These are phyloP conservation scores for Magnusiomyces paraingens DNA, from an alignment of 1,139 yeast genomes.

Conservation along the genomic window DNA sequence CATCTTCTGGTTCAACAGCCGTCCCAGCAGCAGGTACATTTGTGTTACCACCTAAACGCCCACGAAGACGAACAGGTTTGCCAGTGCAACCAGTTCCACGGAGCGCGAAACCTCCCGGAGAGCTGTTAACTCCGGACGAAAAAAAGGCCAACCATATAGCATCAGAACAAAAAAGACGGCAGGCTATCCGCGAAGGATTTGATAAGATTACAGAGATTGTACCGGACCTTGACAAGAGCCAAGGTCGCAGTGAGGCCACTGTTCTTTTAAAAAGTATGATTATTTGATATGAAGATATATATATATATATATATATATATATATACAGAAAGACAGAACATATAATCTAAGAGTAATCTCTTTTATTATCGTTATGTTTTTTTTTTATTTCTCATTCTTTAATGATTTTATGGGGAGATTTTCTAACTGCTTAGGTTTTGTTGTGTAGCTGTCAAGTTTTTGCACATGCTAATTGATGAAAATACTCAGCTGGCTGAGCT, in stretches of 20 bases:
- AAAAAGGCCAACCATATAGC: slow-evolving; percentile 40
- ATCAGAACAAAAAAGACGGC: slow-evolving; percentile 45
- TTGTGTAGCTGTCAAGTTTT: slow-evolving; percentile 28
- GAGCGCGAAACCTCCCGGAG: slow-evolving; percentile 24
- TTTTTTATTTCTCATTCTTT: no score
- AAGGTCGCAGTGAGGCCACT: slow-evolving; percentile 38
- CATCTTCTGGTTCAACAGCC: no score
- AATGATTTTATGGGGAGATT: no score
- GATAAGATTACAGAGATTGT: slow-evolving; percentile 38
- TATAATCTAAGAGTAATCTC: no score
- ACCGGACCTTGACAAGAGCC: slow-evolving; percentile 36
- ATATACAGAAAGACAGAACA: no score
- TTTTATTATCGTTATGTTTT: no score
- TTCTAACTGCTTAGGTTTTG: no score
- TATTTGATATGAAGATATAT: background rate
- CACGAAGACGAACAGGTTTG: slow-evolving; percentile 16
- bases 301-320: no score
- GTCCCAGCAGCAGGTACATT: no score
- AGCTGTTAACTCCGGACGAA: slow-evolving; percentile 27
- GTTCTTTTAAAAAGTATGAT: slow-evolving; percentile 35
- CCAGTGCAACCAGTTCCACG: slow-evolving; percentile 20
- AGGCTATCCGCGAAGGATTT: slow-evolving; percentile 43
- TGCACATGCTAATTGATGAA: slow-evolving; percentile 29
- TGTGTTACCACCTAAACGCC: slow-evolving; percentile 19
- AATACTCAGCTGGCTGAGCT: slow-evolving; percentile 28